A percentile compares a stretch with the other conserved stretches of the same genome.
Evolutionary conservation across 331 rosid species (phyloP).

Genomic region (Telfairia occidentalis): DNA sequence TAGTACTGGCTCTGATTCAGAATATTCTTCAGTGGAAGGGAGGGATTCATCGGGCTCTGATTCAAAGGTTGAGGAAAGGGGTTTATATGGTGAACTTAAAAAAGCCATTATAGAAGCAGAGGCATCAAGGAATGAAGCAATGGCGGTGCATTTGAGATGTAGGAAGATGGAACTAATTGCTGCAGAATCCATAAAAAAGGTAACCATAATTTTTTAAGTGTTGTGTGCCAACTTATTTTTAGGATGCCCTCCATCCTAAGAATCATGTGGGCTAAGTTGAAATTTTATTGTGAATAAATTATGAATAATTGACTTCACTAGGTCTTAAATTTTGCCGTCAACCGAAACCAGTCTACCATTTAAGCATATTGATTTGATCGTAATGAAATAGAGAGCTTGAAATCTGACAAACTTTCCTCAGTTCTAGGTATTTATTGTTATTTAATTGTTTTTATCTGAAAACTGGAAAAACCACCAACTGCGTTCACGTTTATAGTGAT

Average conservation of each 20-base stretch:
- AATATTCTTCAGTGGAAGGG: constrained; percentile 16
- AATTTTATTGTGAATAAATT: neutral
- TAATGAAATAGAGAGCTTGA: neutral
- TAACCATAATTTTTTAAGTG: constrained; percentile 15
- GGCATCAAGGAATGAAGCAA: constrained; percentile 29
- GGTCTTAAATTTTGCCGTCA: neutral
- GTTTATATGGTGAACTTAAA: constrained; percentile 24
- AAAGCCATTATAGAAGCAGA: constrained; percentile 42
- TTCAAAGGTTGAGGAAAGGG: constrained; percentile 36
- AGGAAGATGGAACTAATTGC: constrained; percentile 50
- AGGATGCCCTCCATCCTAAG: neutral
- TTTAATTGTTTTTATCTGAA: neutral
- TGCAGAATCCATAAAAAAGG: constrained; percentile 47
- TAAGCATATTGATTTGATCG: neutral
- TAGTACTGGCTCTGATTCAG: constrained; percentile 28
- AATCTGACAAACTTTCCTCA: neutral
- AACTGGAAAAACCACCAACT: neutral
- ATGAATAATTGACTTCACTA: neutral
- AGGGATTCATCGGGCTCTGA: constrained; percentile 22
- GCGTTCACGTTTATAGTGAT: neutral
- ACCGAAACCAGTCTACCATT: neutral
- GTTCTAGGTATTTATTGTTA: neutral
- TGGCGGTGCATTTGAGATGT: constrained; percentile 24
- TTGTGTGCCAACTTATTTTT: neutral
- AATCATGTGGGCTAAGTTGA: neutral